phyloP scores from a whole-genome alignment of 352 stramenopile species.

The Globisporangium perplexum region DNA sequence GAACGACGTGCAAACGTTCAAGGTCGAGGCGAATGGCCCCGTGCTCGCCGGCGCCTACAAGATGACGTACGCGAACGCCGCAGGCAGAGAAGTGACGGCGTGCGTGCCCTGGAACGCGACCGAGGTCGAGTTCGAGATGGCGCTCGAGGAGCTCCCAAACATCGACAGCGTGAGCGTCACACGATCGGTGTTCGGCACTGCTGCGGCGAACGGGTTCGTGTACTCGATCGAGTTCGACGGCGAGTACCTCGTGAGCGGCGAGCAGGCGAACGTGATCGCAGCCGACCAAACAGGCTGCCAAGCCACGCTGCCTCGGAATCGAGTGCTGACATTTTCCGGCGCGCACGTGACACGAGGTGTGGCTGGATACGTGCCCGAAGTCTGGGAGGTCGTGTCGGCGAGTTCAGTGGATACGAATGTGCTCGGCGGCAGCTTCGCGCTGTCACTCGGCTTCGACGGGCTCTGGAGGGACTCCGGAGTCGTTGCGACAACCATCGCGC shows the following conservation, averaged over 20 bases:
- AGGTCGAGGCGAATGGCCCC: conserved; percentile 46
- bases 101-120: conserved; percentile 75
- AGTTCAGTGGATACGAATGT: conserved; percentile 22
- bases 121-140: conserved; percentile 56
- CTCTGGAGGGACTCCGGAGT: conserved; percentile 27
- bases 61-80: conserved; percentile 42
- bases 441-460: conserved; percentile 71
- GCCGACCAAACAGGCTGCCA: conserved; percentile 34
- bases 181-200: conserved; percentile 34
- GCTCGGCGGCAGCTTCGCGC: conserved; percentile 56
- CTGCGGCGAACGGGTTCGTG: conserved; percentile 46
- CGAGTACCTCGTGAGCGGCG: conserved; percentile 46
- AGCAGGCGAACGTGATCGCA: conserved; percentile 44
- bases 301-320: conserved; percentile 33
- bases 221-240: conserved; percentile 74
- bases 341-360: conserved; percentile 32
- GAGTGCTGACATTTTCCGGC: conserved; percentile 41
- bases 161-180: conserved; percentile 60
- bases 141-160: conserved; percentile 59
- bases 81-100: conserved; percentile 24
- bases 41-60: conserved; percentile 49
- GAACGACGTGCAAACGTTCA: conserved; percentile 67
- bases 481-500: conserved; percentile 30
- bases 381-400: conserved; percentile 58
- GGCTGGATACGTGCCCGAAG: conserved; percentile 45